Percentiles rank a stretch among this genome's conserved stretches.
phyloP scores from a whole-genome alignment of 371 early-diverging fungal species.

The Syncephalastrum monosporum region DNA sequence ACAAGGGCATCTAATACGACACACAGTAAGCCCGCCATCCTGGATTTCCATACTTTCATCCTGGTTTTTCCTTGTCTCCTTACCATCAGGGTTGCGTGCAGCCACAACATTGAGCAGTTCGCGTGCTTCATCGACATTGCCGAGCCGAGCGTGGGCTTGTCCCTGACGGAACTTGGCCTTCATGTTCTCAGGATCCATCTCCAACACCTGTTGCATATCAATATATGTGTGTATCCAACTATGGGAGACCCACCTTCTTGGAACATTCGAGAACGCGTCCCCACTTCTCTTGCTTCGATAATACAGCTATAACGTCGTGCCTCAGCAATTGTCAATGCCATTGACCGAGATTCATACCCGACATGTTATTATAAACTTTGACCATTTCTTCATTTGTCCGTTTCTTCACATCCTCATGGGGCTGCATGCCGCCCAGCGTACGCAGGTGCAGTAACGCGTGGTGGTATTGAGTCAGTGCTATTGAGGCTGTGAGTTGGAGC shows the following conservation, averaged over 20 bases:
- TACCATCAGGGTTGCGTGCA: slow-evolving; percentile 33
- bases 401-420: slow-evolving; percentile 20
- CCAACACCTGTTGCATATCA: slow-evolving; percentile 16
- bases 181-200: slow-evolving; percentile 29
- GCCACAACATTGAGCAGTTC: slow-evolving; percentile 20
- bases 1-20: no score
- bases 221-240: neutral
- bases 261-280: slow-evolving; percentile 35
- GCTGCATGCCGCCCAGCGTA: slow-evolving; percentile 32
- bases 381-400: slow-evolving; percentile 31
- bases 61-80: neutral
- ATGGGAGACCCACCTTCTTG: slow-evolving; percentile 19
- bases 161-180: slow-evolving; percentile 45
- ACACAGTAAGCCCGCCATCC: no score
- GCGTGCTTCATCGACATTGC: slow-evolving; percentile 31
- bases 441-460: slow-evolving; percentile 38
- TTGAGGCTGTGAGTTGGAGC: neutral
- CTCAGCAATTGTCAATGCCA: neutral
- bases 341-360: slow-evolving; percentile 14
- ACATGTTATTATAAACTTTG: slow-evolving; percentile 48
- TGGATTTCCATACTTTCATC: no score
- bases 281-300: slow-evolving; percentile 43
- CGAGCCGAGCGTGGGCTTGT: slow-evolving; percentile 33
- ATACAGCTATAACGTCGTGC: slow-evolving; percentile 20
- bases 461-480: slow-evolving; percentile 39